Evolutionary conservation across 768 basidiomycete species (phyloP).

Genomic region (Multifurca ochricompacta): DNA sequence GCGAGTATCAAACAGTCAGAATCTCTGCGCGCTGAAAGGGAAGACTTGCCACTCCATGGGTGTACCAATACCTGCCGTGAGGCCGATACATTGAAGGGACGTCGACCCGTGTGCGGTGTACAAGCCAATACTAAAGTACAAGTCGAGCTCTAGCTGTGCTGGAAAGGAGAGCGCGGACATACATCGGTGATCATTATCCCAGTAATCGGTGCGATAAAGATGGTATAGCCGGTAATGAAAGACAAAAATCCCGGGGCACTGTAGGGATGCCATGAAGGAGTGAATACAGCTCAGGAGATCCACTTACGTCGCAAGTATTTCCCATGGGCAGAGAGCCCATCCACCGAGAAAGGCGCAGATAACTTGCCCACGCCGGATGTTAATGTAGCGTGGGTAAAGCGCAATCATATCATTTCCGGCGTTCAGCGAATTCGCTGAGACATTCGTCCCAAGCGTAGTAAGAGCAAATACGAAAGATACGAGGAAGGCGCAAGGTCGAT

Average conservation of each 20-base stretch:
- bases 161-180: constrained; percentile 23
- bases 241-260: constrained; percentile 58
- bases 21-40: not conserved
- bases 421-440: constrained; percentile 69
- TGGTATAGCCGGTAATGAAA: constrained; percentile 79
- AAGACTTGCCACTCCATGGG: constrained; percentile 50
- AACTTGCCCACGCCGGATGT: constrained; percentile 68
- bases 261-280: not conserved
- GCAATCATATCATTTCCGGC: constrained; percentile 84
- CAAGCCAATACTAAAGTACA: constrained; percentile 79
- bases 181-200: constrained; percentile 61
- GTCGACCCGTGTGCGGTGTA: constrained; percentile 64
- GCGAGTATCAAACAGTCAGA: not conserved
- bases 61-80: constrained; percentile 72
- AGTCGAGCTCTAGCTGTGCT: not conserved
- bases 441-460: constrained; percentile 56
- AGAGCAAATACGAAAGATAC: constrained; percentile 66
- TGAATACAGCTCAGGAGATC: constrained; percentile 15
- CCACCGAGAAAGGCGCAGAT: constrained; percentile 77
- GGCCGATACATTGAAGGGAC: constrained; percentile 82
- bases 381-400: constrained; percentile 68
- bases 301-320: constrained; percentile 51
- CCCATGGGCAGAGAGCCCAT: constrained; percentile 84
- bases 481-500: constrained; percentile 81
- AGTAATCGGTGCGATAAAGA: constrained; percentile 81